Percentiles rank a stretch among this genome's conserved stretches.
phyloP scores from a whole-genome alignment of 2,329 filamentous ascomycete species.

The Pseudovirgaria hyperparasitica region DNA sequence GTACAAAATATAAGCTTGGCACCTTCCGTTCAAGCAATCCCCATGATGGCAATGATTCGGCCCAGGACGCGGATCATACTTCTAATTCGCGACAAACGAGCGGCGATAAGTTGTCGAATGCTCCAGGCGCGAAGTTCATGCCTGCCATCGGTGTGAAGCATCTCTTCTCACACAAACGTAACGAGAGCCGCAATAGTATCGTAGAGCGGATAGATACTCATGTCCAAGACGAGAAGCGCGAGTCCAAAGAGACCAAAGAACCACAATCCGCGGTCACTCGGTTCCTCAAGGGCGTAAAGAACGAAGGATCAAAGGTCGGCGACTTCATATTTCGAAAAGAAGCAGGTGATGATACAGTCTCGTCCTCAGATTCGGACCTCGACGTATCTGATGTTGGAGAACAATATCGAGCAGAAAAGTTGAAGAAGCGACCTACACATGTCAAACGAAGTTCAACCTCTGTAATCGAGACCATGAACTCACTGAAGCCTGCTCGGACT shows the following conservation, averaged over 20 bases:
- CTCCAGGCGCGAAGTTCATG: conserved; percentile 15
- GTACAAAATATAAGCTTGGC: conserved; percentile 25
- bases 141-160: conserved; percentile 21
- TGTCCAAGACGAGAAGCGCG: conserved; percentile 16
- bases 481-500: too few species aligned
- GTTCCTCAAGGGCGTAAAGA: conserved; percentile 67
- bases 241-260: conserved; percentile 30
- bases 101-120: conserved; percentile 19
- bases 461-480: conserved; percentile 19
- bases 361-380: conserved; percentile 32
- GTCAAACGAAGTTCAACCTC: conserved; percentile 20
- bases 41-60: conserved; percentile 19
- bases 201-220: conserved; percentile 14
- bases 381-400: conserved; percentile 20
- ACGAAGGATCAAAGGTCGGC: conserved; percentile 48
- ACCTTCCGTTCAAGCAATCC: conserved; percentile 27
- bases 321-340: conserved; percentile 50
- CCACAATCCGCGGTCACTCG: conserved; percentile 48
- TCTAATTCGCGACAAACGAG: conserved; percentile 15
- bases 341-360: conserved; percentile 24
- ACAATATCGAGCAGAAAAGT: conserved; percentile 4
- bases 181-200: conserved; percentile 24
- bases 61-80: conserved; percentile 14
- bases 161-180: conserved; percentile 21
- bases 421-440: conserved; percentile 13